Conservation (phyloP, 1,284 basidiomycete species). For the Malassezia obtusa region DNA sequence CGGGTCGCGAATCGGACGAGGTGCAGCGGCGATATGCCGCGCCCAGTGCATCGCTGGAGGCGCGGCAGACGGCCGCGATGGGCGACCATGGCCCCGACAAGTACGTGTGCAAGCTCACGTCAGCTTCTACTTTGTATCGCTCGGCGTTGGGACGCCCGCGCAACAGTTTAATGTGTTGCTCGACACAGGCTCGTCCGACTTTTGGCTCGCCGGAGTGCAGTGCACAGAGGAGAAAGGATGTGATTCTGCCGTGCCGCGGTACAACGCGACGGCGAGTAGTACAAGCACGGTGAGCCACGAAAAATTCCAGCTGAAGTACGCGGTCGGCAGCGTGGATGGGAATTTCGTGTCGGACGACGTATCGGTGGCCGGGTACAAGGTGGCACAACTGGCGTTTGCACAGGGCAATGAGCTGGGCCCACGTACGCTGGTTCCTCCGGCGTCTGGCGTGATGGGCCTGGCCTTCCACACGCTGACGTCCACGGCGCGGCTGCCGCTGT, state of each 20-base stretch:
- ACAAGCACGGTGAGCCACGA: constrained; percentile 24
- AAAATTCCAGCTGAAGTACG: constrained; percentile 67
- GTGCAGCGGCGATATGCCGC: neutral
- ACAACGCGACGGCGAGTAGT: constrained; percentile 28
- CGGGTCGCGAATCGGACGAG: neutral
- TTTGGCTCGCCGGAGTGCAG: constrained; percentile 57
- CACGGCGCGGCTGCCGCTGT: constrained; percentile 57
- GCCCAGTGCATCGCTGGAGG: neutral
- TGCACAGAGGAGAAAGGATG: constrained; percentile 46
- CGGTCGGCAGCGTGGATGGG: constrained; percentile 66
- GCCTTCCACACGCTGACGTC: constrained; percentile 47
- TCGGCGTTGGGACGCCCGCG: constrained; percentile 49
- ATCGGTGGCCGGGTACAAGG: constrained; percentile 45
- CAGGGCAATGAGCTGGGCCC: constrained; percentile 38
- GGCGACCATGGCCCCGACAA: constrained; percentile 19
- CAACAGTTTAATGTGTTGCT: constrained; percentile 51
- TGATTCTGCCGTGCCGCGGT: constrained; percentile 33
- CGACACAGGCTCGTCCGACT: constrained; percentile 68
- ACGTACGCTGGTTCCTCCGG: constrained; percentile 42
- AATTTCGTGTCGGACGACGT: constrained; percentile 58
- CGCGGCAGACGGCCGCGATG: constrained; percentile 8
- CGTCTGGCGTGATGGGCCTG: constrained; percentile 49
- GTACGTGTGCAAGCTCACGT: constrained; percentile 29
- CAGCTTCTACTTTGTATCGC: constrained; percentile 46
- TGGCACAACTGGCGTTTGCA: constrained; percentile 44